Conservation (phyloP, 78 protist species). For the Dictyostelium discoideum region DNA sequence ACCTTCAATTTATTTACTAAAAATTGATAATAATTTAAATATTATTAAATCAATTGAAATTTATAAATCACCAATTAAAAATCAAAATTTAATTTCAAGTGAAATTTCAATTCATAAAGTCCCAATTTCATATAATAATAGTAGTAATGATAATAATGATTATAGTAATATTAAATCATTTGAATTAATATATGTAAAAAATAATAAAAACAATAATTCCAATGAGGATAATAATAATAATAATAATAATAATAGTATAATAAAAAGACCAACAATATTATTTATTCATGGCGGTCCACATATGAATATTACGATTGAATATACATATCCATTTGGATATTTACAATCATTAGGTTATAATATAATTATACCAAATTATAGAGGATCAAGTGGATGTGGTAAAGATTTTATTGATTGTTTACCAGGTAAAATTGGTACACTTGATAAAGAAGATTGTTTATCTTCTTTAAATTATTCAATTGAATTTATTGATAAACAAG, state of each 20-base stretch:
- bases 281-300: constrained; percentile 78
- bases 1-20: neutral
- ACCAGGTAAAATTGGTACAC: constrained; percentile 2
- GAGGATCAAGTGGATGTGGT: constrained; percentile 78
- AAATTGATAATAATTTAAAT: neutral
- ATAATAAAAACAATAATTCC: neutral
- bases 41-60: neutral
- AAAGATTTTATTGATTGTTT: constrained; percentile 35
- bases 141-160: neutral
- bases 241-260: too few species aligned
- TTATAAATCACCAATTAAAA: neutral
- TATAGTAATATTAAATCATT: neutral
- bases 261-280: constrained; percentile 9
- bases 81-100: neutral
- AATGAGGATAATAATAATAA: neutral
- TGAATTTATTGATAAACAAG: neutral
- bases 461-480: constrained; percentile 1
- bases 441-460: constrained; percentile 38
- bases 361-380: constrained; percentile 31
- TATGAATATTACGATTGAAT: neutral
- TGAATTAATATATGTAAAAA: neutral
- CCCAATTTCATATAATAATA: neutral
- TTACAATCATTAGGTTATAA: constrained; percentile 44
- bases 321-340: neutral
- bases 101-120: neutral